These are phyloP conservation scores for Aureobasidium sp. DNA, from an alignment of 2,329 filamentous ascomycete genomes.

Conservation along the genomic window DNA sequence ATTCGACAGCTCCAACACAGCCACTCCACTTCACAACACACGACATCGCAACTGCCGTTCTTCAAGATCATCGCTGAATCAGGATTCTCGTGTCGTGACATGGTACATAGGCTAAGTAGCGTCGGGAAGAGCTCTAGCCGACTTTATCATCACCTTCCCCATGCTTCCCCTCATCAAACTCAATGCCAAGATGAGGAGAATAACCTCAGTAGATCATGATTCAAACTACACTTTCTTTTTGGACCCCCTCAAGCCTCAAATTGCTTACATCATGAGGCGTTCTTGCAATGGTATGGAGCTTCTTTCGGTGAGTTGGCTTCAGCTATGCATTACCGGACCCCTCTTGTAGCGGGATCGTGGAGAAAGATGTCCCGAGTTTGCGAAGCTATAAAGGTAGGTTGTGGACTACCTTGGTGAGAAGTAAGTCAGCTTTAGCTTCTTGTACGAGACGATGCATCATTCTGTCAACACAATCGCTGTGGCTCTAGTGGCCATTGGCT, in stretches of 20 bases:
- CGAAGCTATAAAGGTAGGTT: conserved; percentile 6
- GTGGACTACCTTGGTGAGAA: not conserved
- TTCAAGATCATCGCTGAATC: not conserved
- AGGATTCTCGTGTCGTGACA: not conserved
- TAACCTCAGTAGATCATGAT: not conserved
- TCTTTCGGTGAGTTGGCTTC: not conserved
- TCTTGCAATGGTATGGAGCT: not conserved
- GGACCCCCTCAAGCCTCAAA: not conserved
- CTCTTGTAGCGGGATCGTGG: not conserved
- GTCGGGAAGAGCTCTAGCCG: not conserved
- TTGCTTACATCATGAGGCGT: not conserved
- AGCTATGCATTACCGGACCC: not conserved
- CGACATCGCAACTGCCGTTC: not conserved
- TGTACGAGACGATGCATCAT: not conserved
- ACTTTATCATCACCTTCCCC: not conserved
- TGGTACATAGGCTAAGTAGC: not conserved
- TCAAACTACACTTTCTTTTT: not conserved
- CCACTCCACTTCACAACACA: not conserved
- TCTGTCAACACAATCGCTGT: not conserved
- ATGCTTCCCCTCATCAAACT: not conserved
- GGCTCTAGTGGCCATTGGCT: not conserved
- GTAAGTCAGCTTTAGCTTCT: not conserved
- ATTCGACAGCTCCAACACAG: not conserved
- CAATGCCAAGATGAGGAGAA: not conserved
- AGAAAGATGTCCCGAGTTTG: not conserved